phyloP scores from a whole-genome alignment of 1,284 basidiomycete genomes.

The Cutaneotrichosporon cyanovorans region DNA sequence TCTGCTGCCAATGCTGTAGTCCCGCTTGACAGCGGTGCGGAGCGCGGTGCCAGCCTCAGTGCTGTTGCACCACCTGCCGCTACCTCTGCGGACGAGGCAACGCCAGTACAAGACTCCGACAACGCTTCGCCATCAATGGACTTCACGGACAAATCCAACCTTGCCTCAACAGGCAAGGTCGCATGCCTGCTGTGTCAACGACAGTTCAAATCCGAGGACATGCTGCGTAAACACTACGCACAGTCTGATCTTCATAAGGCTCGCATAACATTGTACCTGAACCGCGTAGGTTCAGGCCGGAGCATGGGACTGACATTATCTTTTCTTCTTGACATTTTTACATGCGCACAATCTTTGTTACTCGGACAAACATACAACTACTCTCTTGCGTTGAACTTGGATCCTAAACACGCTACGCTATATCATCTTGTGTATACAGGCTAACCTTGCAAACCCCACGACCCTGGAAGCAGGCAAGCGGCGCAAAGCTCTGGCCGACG shows the following conservation, averaged over 20 bases:
- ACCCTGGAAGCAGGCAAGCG: slow-evolving; percentile 64
- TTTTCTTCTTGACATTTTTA: slow-evolving; percentile 3
- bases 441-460: slow-evolving; percentile 65
- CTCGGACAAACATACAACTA: slow-evolving; percentile 4
- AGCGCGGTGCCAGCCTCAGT: not conserved
- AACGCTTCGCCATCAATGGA: slow-evolving; percentile 47
- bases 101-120: not conserved
- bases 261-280: slow-evolving; percentile 42
- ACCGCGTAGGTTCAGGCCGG: slow-evolving; percentile 23
- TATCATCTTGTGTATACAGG: slow-evolving; percentile 50
- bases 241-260: slow-evolving; percentile 91
- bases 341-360: not conserved
- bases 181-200: slow-evolving; percentile 83
- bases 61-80: too few relatives aligned
- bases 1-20: slow-evolving; percentile 31
- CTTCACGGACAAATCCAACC: slow-evolving; percentile 57
- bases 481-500: slow-evolving; percentile 55
- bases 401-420: not conserved
- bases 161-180: slow-evolving; percentile 49
- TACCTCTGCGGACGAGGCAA: slow-evolving; percentile 51
- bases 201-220: slow-evolving; percentile 78
- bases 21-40: not conserved
- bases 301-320: slow-evolving; percentile 20
- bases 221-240: slow-evolving; percentile 75
- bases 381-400: not conserved